Conservation (phyloP, 2,329 filamentous ascomycete species). For the Neospermospora avenae region DNA sequence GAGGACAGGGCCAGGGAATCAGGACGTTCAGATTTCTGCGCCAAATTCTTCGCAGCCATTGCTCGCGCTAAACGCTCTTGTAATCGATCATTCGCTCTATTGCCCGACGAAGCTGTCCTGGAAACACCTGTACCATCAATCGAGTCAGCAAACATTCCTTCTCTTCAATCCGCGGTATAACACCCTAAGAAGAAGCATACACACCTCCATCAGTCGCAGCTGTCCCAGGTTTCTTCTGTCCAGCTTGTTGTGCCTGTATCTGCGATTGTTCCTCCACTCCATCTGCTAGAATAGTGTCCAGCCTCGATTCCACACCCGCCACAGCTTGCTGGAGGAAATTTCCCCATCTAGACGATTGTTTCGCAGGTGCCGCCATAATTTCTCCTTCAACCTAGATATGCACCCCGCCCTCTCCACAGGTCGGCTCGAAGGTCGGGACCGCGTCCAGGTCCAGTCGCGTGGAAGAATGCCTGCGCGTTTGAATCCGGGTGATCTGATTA, state of each 20-base stretch:
- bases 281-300: slow-evolving; percentile 89
- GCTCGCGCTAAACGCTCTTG: slow-evolving; percentile 89
- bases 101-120: slow-evolving; percentile 61
- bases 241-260: slow-evolving; percentile 37
- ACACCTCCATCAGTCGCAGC: slow-evolving; percentile 37
- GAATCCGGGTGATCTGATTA: neutral
- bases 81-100: slow-evolving; percentile 70
- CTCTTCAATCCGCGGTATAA: slow-evolving; percentile 13
- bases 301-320: slow-evolving; percentile 85
- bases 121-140: slow-evolving; percentile 44
- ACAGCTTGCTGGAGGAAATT: slow-evolving; percentile 85
- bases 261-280: slow-evolving; percentile 51
- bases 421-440: slow-evolving; percentile 9
- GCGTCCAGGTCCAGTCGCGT: slow-evolving; percentile 18
- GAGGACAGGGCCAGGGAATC: slow-evolving; percentile 48
- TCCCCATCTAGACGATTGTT: slow-evolving; percentile 65
- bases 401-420: neutral
- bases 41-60: slow-evolving; percentile 65
- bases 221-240: slow-evolving; percentile 38
- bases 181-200: slow-evolving; percentile 18
- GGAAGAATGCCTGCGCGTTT: neutral
- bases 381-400: slow-evolving; percentile 7
- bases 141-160: slow-evolving; percentile 16
- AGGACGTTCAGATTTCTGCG: slow-evolving; percentile 42
- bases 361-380: slow-evolving; percentile 33